Evolutionary conservation across 352 stramenopile genomes (phyloP).

Genomic region (Pythium phragmitis): DNA sequence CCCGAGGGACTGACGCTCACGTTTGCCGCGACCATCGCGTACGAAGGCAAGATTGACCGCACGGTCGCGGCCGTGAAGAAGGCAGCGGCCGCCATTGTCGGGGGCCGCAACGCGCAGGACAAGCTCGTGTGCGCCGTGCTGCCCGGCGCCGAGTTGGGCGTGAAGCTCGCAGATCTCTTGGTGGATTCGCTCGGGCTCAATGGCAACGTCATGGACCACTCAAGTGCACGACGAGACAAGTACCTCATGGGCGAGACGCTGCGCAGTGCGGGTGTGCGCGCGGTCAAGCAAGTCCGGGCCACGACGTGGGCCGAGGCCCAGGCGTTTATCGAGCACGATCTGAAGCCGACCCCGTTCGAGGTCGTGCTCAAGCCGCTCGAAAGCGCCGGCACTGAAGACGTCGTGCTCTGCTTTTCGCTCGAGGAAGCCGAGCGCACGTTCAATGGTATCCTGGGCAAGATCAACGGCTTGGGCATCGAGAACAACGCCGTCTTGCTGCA

Average conservation of each 20-base stretch:
- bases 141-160: slow-evolving; percentile 91
- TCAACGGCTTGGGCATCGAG: slow-evolving; percentile 84
- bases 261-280: slow-evolving; percentile 73
- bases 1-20: slow-evolving; percentile 72
- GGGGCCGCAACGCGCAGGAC: slow-evolving; percentile 22
- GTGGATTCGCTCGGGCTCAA: slow-evolving; percentile 81
- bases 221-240: slow-evolving; percentile 71
- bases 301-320: slow-evolving; percentile 73
- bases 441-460: slow-evolving; percentile 77
- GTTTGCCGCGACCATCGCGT: slow-evolving; percentile 79
- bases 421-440: slow-evolving; percentile 84
- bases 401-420: slow-evolving; percentile 77
- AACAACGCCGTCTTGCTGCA: slow-evolving; percentile 88
- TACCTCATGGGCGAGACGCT: slow-evolving; percentile 90
- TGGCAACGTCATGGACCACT: slow-evolving; percentile 81
- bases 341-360: slow-evolving; percentile 71
- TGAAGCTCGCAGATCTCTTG: slow-evolving; percentile 90
- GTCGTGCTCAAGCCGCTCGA: slow-evolving; percentile 92
- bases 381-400: slow-evolving; percentile 73
- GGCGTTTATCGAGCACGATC: slow-evolving; percentile 63
- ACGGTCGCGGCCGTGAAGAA: slow-evolving; percentile 52
- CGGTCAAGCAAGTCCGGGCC: slow-evolving; percentile 89
- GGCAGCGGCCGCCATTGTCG: slow-evolving; percentile 33
- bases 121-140: slow-evolving; percentile 82
- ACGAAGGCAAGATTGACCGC: slow-evolving; percentile 44